A percentile compares a stretch with the other conserved stretches of the same genome.
These are phyloP conservation scores for Aquanectria penicillioides DNA, from an alignment of 2,329 filamentous ascomycete genomes.

Conservation along the genomic window DNA sequence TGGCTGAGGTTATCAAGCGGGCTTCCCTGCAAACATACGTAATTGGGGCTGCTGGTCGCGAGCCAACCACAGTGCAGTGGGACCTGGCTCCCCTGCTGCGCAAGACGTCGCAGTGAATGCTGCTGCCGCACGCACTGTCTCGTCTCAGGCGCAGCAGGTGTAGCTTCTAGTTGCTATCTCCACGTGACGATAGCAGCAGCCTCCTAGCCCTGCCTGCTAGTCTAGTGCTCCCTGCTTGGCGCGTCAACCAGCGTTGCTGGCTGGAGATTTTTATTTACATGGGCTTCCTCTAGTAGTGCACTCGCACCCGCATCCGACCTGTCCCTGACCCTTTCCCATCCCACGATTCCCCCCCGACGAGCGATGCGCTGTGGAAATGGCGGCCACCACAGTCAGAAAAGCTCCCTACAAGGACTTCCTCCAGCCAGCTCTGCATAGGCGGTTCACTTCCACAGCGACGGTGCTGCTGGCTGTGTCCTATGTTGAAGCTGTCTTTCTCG, in stretches of 20 bases:
- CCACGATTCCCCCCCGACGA: slow-evolving; percentile 40
- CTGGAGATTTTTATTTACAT: slow-evolving; percentile 50
- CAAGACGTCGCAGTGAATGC: too few relatives aligned
- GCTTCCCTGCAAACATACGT: slow-evolving; percentile 42
- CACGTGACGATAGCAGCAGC: slow-evolving; percentile 44
- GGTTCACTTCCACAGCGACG: slow-evolving; percentile 82
- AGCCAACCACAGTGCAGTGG: slow-evolving; percentile 33
- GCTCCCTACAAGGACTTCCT: slow-evolving; percentile 86
- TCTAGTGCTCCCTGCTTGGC: slow-evolving; percentile 27
- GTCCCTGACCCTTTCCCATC: slow-evolving; percentile 20
- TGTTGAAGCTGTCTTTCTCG: slow-evolving; percentile 74
- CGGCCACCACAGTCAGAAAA: slow-evolving; percentile 63
- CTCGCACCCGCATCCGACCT: slow-evolving; percentile 5
- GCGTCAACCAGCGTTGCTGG: slow-evolving; percentile 42
- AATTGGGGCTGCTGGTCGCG: slow-evolving; percentile 31
- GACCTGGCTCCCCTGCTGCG: slow-evolving; percentile 22
- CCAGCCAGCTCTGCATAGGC: slow-evolving; percentile 85
- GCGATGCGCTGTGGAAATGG: slow-evolving; percentile 62
- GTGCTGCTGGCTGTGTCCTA: slow-evolving; percentile 79
- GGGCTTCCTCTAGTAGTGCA: slow-evolving; percentile 24
- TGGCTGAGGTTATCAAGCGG: slow-evolving; percentile 34
- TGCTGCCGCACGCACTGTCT: too few relatives aligned
- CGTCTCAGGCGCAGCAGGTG: too few relatives aligned
- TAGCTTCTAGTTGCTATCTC: too few relatives aligned
- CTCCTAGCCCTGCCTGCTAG: slow-evolving; percentile 13